Evolutionary conservation across 495 filamentous ascomycete genomes (phyloP), one percentile per base, ranked within the genome.

Genomic region (Penicillium silybi): DNA sequence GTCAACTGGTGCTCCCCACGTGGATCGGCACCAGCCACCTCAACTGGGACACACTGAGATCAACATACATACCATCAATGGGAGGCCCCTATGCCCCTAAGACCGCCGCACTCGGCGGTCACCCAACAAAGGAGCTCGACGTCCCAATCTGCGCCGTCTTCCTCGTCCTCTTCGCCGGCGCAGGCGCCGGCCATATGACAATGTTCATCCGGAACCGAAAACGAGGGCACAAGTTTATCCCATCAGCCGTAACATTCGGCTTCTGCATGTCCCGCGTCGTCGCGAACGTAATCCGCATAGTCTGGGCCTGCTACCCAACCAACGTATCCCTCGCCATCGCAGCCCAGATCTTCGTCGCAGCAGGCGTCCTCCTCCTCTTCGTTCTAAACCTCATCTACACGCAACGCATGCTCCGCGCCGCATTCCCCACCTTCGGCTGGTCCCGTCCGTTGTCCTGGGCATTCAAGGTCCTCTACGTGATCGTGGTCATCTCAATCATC

Each of bases 371-470:
- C 20, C 58, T 96, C 6, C 68, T 95, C n/a, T 95, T 87, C 66
- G 68, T 96, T 50, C 66, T 89, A 62, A 93, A 96, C 64, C 69
- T 96, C 25, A 73, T 93, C 58, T 87, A 89, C 62, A 72, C 86
- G 0, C 88, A 92, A 63, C 83, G 92, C 23, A 80, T 95, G 25
- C 56, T 92, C 8, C 77, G 91, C 25, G 87, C 85, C 3, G 79
- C 79, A 11, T 86, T 92, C 49, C 91, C 89, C 0, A 62, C 67
- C 2, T 64, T 89, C 41, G 89, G 89, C 26, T 90, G 86, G 86
- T 75, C 80, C 43, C 74, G 63, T 6, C 46, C 65, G 20, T 67
- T 82, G 25, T 69, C 68, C 0, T 47, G 63, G 13, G 48, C 66
- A 19, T 87, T 92, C 60, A 74, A 75, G 52, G 60, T 64, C 4